Evolutionary conservation across 2,329 filamentous ascomycete species (phyloP), one percentile per base, ranked within the genome.

Genomic region (Chaetomiaceae sp.): DNA sequence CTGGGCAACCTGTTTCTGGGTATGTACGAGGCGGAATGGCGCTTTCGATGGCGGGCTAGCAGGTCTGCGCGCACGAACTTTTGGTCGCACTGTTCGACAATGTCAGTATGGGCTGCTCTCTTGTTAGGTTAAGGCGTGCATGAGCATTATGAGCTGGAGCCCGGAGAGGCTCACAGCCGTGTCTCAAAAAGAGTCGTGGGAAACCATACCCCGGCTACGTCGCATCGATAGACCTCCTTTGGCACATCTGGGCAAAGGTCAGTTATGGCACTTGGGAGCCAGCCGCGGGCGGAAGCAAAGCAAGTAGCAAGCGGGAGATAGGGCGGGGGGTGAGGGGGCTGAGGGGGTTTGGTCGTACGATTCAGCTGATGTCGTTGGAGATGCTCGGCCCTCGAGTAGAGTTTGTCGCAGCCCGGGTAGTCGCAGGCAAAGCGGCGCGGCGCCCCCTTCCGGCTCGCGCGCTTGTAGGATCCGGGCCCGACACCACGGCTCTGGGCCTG

Each of bases 311-410:
- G 10, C 26, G 24, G 6, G 22, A 9, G 12, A 8, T 15, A 3
- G 18, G 17, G 32, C 47, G 36, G 46, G 36, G 6, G 22, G 22
- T 6, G 22, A 9, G 9, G 22, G 29, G 29, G 7, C 29, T 6
- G 29, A 32, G 12, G 15, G 29, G 14, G 12, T 2, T 6, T n/a
- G 15, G 44, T 33, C 81, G 65, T 74, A 89, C 86, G 86, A 62
- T 91, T 91, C 60, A 91, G 64, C 68, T 90, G 84, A 66, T 91
- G 86, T 40, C 86, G 73, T 66, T 89, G 87, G 47, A 91, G 73
- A 66, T 91, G 86, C 64, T 91, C 86, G 8, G 85, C 84, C 50
- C 86, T 74, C 44, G 86, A 88, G 64, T 91, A 91, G 48, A 83
- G 76, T 73, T 89, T 90, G 54, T 83, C 83, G 64, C 86, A 93